phyloP scores from a whole-genome alignment of 345 rosid species.

The Corchorus olitorius region DNA sequence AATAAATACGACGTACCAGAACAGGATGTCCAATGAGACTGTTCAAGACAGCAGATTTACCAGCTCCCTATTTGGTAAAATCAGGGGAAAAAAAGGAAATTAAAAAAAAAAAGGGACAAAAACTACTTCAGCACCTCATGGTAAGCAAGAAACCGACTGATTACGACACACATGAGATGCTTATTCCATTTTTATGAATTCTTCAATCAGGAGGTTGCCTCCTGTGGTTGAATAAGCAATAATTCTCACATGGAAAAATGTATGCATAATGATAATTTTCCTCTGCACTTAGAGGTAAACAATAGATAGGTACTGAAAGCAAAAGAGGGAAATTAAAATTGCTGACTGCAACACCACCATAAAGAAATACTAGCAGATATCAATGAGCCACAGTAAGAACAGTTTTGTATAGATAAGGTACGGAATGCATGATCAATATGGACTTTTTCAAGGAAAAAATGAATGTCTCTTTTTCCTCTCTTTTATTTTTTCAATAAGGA shows the following conservation, averaged over 20 bases:
- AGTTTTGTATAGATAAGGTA: background rate
- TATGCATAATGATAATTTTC: background rate
- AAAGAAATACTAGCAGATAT: background rate
- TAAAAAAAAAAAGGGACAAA: background rate
- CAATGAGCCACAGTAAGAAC: background rate
- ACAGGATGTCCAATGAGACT: conserved; percentile 97
- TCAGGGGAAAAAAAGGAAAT: conserved; percentile 10
- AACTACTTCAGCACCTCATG: background rate
- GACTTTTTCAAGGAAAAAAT: background rate
- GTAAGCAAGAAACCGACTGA: background rate
- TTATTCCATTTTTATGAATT: background rate
- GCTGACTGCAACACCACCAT: background rate
- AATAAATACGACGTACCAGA: conserved; percentile 57
- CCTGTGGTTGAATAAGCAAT: background rate
- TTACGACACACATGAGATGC: background rate
- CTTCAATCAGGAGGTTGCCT: background rate
- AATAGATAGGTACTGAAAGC: background rate
- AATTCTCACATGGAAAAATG: background rate
- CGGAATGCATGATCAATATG: background rate
- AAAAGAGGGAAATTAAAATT: background rate
- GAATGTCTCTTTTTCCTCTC: background rate
- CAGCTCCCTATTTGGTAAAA: conserved; percentile 77
- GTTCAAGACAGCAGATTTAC: conserved; percentile 91
- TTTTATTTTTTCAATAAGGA: background rate
- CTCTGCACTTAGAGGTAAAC: background rate